phyloP scores from a whole-genome alignment of 2,329 filamentous ascomycete species.

The Cadophora luteo-olivacea region DNA sequence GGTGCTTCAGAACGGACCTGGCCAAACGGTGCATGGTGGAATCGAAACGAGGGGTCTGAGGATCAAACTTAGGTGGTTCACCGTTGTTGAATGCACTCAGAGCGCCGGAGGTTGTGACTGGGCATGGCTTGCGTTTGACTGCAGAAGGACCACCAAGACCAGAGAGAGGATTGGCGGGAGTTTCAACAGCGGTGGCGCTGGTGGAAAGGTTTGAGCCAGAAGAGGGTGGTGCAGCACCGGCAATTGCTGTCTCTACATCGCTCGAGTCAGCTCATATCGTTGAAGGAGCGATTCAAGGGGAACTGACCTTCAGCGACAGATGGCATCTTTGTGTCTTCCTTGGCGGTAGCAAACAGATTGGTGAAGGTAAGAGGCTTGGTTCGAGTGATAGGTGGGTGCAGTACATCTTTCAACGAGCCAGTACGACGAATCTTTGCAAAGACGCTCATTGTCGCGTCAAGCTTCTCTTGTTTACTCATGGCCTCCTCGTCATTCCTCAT shows the following conservation, averaged over 20 bases:
- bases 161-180: background rate
- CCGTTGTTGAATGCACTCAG: constrained; percentile 7
- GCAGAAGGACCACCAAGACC: background rate
- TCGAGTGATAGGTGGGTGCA: constrained; percentile 19
- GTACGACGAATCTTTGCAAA: constrained; percentile 18
- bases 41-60: constrained; percentile 12
- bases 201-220: background rate
- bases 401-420: constrained; percentile 19
- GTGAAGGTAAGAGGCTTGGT: constrained; percentile 23
- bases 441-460: constrained; percentile 23
- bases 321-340: background rate
- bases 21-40: constrained; percentile 11
- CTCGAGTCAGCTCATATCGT: background rate
- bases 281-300: background rate
- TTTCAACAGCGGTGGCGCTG: background rate
- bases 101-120: background rate
- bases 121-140: constrained; percentile 20
- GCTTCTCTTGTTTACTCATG: constrained; percentile 17
- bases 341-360: constrained; percentile 12
- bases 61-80: constrained; percentile 21
- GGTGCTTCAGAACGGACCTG: constrained; percentile 16
- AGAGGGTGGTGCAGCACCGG: background rate
- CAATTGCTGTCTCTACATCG: background rate
- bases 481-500: constrained; percentile 16
- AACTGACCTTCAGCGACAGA: constrained; percentile 12